Base-by-base conservation (phyloP, 1,284 basidiomycete species). In the Fistulinella staudtii region DNA sequence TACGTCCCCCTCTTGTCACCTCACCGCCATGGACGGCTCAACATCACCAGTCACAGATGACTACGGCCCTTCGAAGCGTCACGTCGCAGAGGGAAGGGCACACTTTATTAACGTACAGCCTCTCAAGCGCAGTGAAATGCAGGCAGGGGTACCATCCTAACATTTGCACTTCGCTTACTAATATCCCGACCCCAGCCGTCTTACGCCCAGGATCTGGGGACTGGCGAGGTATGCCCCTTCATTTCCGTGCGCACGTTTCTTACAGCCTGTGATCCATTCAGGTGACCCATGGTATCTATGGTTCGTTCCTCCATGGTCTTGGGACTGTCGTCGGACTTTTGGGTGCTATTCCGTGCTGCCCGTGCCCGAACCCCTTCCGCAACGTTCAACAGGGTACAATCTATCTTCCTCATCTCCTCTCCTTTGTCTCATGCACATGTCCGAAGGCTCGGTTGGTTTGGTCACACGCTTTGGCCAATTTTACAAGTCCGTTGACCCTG, bases 401-500 rank as follows among this genome's bases (percentile, higher is more conserved):
- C 13, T 28, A 29, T 46, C 25, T 27, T 20, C n/a, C 29, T 45
- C 24, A 24, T 38, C 43, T 18, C 37, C 48, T 35, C 42, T 42
- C 38, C 13, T 35, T 25, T 25, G 33, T 42, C 40, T 56, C 40
- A 53, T 44, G 34, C 31, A 35, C n/a, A 9, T 10, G 15, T 13
- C 40, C 20, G 54, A 46, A 89, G 84, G 89, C 40, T 85, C 87
- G 37, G 93, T 96, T 53, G 93, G 94, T 45, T 76, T 98, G 43
- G 82, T 98, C 58, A 82, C 85, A 39, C 84, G 93, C 44, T 96
- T 96, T 63, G 93, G 93, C 46, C 80, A 93, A 64, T 96, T 95
- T 76, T 94, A 93, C 80, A 89, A 88, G 65, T 83, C 88, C 6
- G 93, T 95, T 53, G 93, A 97, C 64, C 93, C 93, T 1, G 93